Evolutionary conservation across 176 grass and related monocot genomes (phyloP), one percentile per base, ranked within the genome.

Genomic region (Oryza longistaminata): DNA sequence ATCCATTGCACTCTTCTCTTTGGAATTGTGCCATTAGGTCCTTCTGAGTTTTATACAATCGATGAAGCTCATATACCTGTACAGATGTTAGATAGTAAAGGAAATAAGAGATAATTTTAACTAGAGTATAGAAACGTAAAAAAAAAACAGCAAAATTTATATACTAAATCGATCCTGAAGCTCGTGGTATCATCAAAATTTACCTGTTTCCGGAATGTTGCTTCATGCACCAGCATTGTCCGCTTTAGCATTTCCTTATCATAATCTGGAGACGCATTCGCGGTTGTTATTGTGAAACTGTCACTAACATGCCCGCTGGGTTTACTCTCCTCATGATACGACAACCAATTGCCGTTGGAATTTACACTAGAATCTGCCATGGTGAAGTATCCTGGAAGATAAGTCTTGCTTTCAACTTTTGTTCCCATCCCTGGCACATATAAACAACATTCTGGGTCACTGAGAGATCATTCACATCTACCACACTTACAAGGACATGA

Each of bases 181-280:
- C 1, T 35, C 34, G 34, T 35, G 27, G 11, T 60, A 43, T 34
- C 53, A 77, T 64, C 3, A 77, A 75, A 70, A 49, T 25, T 64
- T 88, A 97, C 95, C 90, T 97, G 95, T 68, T 87, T 93, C 25
- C 72, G 77, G 64, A 95, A 97, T 79, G 82, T 97, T 67, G 85
- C 88, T 73, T 97, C 95, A 55, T 97, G 92, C 65, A 84, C 77
- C 78, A 97, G 90, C 86, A 97, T 93, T 79, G 76, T 97, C 76
- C 74, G 82, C 79, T 90, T 97, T 66, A 97, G n/a, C 85, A 84
- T 88, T 87, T 95, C 87, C 68, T 93, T 90, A 24, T 89, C 86
- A 33, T 86, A 85, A 50, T 81, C 79, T 64, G 87, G 66, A 64
- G 69, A 90, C 64, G 84, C 88, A 80, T 91, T 86, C 21, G 72